Conservation (phyloP, 2,329 filamentous ascomycete species). For the Colletotrichum echinochloae region DNA sequence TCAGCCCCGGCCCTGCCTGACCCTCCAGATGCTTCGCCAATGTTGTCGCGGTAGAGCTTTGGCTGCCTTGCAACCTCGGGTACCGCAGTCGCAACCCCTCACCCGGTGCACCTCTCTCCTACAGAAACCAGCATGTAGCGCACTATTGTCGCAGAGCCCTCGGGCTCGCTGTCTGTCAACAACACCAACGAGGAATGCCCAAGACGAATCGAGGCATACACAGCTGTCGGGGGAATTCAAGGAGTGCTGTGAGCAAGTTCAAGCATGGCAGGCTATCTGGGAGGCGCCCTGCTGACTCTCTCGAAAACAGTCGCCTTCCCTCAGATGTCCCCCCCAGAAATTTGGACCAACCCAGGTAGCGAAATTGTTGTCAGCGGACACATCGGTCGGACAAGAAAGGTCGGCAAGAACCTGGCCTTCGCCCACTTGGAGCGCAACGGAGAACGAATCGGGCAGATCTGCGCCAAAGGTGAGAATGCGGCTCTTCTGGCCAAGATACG, state of each 20-base stretch:
- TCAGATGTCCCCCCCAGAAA: slow-evolving; percentile 44
- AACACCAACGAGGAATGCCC: background rate
- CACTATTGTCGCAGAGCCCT: background rate
- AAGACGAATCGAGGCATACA: slow-evolving; percentile 9
- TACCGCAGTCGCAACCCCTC: background rate
- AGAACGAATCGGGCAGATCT: slow-evolving; percentile 59
- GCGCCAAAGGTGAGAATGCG: slow-evolving; percentile 53
- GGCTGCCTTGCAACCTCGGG: slow-evolving; percentile 19
- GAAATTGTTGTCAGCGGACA: slow-evolving; percentile 76
- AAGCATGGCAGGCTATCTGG: background rate
- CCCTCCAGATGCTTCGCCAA: slow-evolving; percentile 38
- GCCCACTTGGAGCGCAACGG: slow-evolving; percentile 60
- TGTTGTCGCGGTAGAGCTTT: slow-evolving; percentile 35
- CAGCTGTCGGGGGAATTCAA: slow-evolving; percentile 35
- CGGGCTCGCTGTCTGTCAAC: slow-evolving; percentile 12
- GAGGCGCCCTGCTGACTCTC: background rate
- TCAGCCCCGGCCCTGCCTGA: background rate
- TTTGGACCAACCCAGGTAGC: slow-evolving; percentile 47
- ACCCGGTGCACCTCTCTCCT: background rate
- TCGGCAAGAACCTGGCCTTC: slow-evolving; percentile 79
- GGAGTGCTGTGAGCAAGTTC: slow-evolving; percentile 31
- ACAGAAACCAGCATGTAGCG: slow-evolving; percentile 3
- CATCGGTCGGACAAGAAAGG: slow-evolving; percentile 74
- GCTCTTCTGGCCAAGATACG: slow-evolving; percentile 60
- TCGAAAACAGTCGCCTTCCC: slow-evolving; percentile 47